Conservation (phyloP, 768 basidiomycete species). For the Russula virescens region DNA sequence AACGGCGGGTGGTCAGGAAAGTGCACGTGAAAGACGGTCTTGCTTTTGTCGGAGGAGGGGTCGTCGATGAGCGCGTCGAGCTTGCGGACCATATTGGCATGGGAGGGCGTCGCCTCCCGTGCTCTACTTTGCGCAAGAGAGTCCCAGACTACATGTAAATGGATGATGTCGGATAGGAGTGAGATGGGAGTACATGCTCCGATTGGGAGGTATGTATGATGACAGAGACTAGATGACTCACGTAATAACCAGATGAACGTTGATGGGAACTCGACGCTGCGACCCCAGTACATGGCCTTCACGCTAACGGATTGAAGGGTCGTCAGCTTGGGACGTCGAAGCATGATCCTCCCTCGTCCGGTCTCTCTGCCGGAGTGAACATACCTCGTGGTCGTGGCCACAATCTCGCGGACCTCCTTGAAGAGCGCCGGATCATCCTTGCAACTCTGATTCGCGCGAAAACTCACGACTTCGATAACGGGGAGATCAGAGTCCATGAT, state of each 20-base stretch:
- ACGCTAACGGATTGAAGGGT: not conserved
- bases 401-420: conserved; percentile 5
- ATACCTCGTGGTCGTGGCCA: not conserved
- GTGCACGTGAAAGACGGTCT: not conserved
- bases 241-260: conserved; percentile 4
- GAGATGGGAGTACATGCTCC: too few relatives aligned
- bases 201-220: too few relatives aligned
- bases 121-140: not conserved
- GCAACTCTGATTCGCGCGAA: conserved; percentile 6
- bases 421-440: not conserved
- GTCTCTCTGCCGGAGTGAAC: not conserved
- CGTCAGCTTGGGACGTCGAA: too few relatives aligned
- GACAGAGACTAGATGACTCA: not conserved
- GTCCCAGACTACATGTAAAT: conserved; percentile 7
- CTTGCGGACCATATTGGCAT: not conserved
- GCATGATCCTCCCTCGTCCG: too few relatives aligned
- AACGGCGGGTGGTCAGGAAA: not conserved
- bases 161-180: too few relatives aligned
- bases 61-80: not conserved
- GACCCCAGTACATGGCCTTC: conserved; percentile 8
- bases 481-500: not conserved
- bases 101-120: not conserved
- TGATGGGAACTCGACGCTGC: not conserved
- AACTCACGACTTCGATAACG: conserved; percentile 6
- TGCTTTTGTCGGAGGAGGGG: not conserved